Base-by-base conservation (phyloP, 257 asterid genomes). In the Echites panduratus region DNA sequence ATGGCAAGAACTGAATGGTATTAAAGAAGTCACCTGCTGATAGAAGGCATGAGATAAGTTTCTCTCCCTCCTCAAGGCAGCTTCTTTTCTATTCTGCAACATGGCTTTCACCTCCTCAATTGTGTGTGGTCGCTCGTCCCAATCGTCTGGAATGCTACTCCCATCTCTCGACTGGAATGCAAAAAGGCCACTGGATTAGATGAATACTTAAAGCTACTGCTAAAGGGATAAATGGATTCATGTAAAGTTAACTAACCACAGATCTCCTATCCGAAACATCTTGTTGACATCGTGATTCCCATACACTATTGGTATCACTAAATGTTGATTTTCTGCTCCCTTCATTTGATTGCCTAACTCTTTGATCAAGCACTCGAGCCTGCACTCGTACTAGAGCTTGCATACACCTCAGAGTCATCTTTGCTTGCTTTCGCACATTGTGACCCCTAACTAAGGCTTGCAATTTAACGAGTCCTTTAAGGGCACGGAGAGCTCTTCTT, bases 361-460 rank as follows among this genome's bases (percentile, higher is more conserved):
- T 92, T 47, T 88, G 96, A 59, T 93, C 96, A 8, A 92, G 93
- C 68, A 94, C 90, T 67, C 96, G 86, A 45, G 97, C 89, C 83
- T 94, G 97, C 79, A 94, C 95, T 19, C 96, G 85, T 64, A 94
- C 90, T 78, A 94, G 78, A 68, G 98, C 90, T 75, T 94, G 96
- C 98, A 94, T 89, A 88, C 96, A 94, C 70, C 79, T 88, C 76
- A 94, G 87, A 0, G 97, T 89, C 92, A 89, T 87, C 78, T 87
- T 87, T 0, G 98, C 97, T 79, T 94, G 97, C 76, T 86, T 94
- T 62, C 98, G 53, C 9, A 91, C 97, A 35, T 87, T 91, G 82
- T 94, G 98, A 64, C 98, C 98, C 78, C 98, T 84, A 72, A 94
- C 84, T 16, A 94, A 72, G n/a, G 98, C 98, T 81, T 94, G 98